Evolutionary conservation across 768 basidiomycete genomes (phyloP).

Genomic region (Lactarius quietus): DNA sequence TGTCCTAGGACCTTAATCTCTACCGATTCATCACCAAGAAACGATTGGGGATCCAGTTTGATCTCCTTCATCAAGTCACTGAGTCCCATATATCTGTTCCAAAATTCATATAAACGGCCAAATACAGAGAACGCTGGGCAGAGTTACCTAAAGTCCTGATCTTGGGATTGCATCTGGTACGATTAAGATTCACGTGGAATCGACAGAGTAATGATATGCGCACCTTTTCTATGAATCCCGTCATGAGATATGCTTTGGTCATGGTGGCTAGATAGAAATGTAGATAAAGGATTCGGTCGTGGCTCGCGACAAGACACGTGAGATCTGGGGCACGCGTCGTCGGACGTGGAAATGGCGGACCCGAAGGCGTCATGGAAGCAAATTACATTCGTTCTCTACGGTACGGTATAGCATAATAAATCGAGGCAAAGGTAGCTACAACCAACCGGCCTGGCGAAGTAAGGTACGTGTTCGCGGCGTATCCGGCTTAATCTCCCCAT

Average conservation of each 20-base stretch:
- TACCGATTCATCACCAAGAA: constrained; percentile 78
- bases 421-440: constrained; percentile 7
- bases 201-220: constrained; percentile 27
- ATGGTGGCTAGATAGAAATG: constrained; percentile 40
- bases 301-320: not conserved
- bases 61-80: constrained; percentile 92
- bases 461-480: constrained; percentile 29
- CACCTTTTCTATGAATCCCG: constrained; percentile 76
- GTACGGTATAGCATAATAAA: not conserved
- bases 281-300: not conserved
- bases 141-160: constrained; percentile 82
- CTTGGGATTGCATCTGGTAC: constrained; percentile 78
- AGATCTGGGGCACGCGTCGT: not conserved
- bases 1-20: constrained; percentile 83
- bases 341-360: not conserved
- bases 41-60: constrained; percentile 68
- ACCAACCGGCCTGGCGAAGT: constrained; percentile 19
- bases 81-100: constrained; percentile 88
- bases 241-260: constrained; percentile 86
- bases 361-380: no score
- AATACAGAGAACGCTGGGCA: constrained; percentile 21
- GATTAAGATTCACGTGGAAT: constrained; percentile 13
- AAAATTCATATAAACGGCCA: constrained; percentile 21
- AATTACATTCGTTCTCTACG: not conserved
- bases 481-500: constrained; percentile 34